Base-by-base conservation (phyloP, 345 rosid species). In the Syzygium oleosum region DNA sequence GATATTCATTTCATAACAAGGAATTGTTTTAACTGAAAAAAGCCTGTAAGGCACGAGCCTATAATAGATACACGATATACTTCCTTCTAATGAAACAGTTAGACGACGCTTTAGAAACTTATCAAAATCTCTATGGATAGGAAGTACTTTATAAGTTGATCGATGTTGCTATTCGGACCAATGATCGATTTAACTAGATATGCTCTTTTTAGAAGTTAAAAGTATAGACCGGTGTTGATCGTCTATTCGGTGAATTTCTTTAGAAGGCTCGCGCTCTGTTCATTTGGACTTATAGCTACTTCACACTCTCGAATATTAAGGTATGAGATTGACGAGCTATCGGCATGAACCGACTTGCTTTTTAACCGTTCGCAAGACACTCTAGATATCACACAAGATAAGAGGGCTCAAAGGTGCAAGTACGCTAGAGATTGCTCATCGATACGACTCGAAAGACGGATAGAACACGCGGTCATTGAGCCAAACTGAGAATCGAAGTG, bases 161-260 rank as follows among this genome's bases (percentile, higher is more conserved):
- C 7, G 6, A 68, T 68, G 9, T 16, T 31, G 25, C 46, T 34
- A 34, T 17, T 4, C 5, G 0, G 79, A 68, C 3, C 3, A 34
- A 16, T 0, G 1, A 31, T 34, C 1, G 10, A 31, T 34, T 68
- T 17, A 4, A 34, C 6, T 9, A 34, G 5, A 68, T 34, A 34
- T 17, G 13, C 34, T 68, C 2, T 19, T 31, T 31, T 0, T 11
- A 38, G 3, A 38, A 34, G 6, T 68, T 2, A 34, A 68, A 16
- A 31, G 22, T 5, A 2, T 5, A 68, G 15, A 34, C 3, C 3
- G 1, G 2, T 16, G 22, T 17, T 1, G 23, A 68, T 68, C 0
- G 6, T 29, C 34, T 0, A 14, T 13, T 0, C 21, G 12, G 3
- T 1, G 1, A 59, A 59, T 59, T 59, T 23, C 68, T 59, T 27